These are phyloP conservation scores for Hypoxylon fragiforme DNA, from an alignment of 495 filamentous ascomycete species.

Conservation along the genomic window DNA sequence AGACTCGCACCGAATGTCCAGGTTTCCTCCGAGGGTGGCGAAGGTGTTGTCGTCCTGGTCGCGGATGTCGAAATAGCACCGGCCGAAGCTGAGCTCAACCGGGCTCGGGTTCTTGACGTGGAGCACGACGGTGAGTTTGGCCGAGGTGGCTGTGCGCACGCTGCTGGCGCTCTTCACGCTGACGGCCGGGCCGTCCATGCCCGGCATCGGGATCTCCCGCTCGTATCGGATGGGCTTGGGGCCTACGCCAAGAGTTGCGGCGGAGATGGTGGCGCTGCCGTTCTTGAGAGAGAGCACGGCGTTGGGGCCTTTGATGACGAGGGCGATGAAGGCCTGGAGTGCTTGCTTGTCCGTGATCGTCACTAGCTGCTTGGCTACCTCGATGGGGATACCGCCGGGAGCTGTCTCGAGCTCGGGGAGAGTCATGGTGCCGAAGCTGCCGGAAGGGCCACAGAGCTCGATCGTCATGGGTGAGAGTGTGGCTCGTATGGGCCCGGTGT, in stretches of 20 bases:
- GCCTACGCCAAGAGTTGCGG: conserved; percentile 15
- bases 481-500: conserved; percentile 33
- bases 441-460: conserved; percentile 34
- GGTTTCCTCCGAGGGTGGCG: conserved; percentile 32
- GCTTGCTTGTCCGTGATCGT: conserved; percentile 28
- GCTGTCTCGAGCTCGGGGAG: conserved; percentile 35
- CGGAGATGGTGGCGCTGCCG: conserved; percentile 24
- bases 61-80: conserved; percentile 34
- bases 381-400: conserved; percentile 25
- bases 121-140: conserved; percentile 22
- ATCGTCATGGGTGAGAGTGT: conserved; percentile 36
- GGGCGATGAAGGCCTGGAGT: conserved; percentile 30
- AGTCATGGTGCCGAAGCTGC: conserved; percentile 33
- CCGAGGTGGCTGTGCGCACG: neutral
- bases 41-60: conserved; percentile 23
- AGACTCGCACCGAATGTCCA: conserved; percentile 23
- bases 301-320: conserved; percentile 13
- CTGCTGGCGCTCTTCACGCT: conserved; percentile 4
- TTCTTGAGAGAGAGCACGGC: conserved; percentile 31
- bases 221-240: conserved; percentile 28
- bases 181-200: conserved; percentile 33
- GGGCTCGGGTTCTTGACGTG: conserved; percentile 34
- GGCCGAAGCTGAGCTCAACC: conserved; percentile 40
- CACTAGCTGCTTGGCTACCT: conserved; percentile 34
- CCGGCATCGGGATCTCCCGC: conserved; percentile 29